phyloP scores from a whole-genome alignment of 2,329 filamentous ascomycete species.

The Chaetomium strumarium region DNA sequence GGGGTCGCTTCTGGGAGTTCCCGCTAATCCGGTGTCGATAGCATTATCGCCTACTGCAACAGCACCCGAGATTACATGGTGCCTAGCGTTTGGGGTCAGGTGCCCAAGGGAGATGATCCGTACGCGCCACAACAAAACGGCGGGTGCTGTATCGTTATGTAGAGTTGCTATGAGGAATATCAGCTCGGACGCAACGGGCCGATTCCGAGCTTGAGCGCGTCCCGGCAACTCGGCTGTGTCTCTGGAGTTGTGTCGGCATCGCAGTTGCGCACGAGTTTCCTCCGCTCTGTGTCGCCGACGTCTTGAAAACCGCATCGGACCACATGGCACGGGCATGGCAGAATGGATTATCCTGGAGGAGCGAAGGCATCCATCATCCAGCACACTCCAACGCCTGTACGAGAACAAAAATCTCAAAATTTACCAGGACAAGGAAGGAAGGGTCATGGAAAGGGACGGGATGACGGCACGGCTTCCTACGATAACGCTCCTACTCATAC shows the following conservation, averaged over 20 bases:
- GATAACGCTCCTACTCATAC: constrained; percentile 27
- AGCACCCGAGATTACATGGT: constrained; percentile 99
- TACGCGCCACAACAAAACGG: constrained; percentile 91
- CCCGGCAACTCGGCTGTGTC: neutral
- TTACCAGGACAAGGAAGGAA: constrained; percentile 11
- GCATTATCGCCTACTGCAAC: constrained; percentile 97
- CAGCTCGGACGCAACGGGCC: constrained; percentile 11
- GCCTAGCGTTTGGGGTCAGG: constrained; percentile 89
- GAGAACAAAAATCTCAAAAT: constrained; percentile 4
- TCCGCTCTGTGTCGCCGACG: neutral
- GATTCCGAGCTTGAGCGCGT: neutral
- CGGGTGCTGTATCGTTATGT: constrained; percentile 96
- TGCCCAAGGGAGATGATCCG: constrained; percentile 95
- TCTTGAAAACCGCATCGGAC: neutral
- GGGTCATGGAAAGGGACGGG: constrained; percentile 20
- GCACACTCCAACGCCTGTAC: neutral
- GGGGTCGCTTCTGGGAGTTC: neutral
- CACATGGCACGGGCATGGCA: constrained; percentile 1
- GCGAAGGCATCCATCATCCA: neutral
- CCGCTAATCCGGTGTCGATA: constrained; percentile 34
- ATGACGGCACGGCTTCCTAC: constrained; percentile 24
- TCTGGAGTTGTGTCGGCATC: neutral
- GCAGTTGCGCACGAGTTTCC: neutral
- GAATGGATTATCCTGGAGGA: neutral
- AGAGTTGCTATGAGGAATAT: constrained; percentile 27